Evolutionary conservation across 352 stramenopile genomes (phyloP), one percentile per base, ranked within the genome.

Genomic region (Hyaloperonospora brassicae): DNA sequence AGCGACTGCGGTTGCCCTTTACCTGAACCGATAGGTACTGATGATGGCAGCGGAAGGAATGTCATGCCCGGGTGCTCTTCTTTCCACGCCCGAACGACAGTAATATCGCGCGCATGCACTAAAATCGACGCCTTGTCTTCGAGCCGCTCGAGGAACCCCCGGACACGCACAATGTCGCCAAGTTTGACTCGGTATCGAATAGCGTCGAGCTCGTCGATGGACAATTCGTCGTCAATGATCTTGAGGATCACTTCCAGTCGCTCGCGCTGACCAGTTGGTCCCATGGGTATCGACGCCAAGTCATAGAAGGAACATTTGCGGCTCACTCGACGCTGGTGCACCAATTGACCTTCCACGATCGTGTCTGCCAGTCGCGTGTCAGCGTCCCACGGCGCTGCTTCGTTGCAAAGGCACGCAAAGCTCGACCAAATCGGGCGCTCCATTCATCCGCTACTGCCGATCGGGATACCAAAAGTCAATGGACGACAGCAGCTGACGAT

Each of bases 251-350:
- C 77, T 55, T 91, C 81, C 25, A 91, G 45, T 21, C 73, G 73
- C 52, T 84, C 51, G 21, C 47, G 53, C 6, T 68, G 40, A 9
- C 21, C 36, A 24, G 53, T 47, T 22, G 55, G 51, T 24, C 42
- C 50, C 5, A 41, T 45, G 1, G 68, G n/a, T 14, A 62, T 50
- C 1, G 69, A 74, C 22, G 66, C 70, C 47, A 92, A 55, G 59
- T 92, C 82, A 38, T 77, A 88, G 68, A 92, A 92, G 14, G 72
- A 86, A 52, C 76, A 89, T 52, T 72, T 85, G 12, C 77, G 74
- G 22, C 80, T 88, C 17, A 92, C 76, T 24, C 79, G 76, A 0
- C 82, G 77, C 57, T 78, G 64, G 54, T 89, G 82, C 73, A 88
- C 78, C 11, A 92, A 68, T 51, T 87, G 79, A 0, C 79, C 82